These are phyloP conservation scores for Stevia rebaudiana DNA, from an alignment of 140 eudicot genomes.

Conservation along the genomic window DNA sequence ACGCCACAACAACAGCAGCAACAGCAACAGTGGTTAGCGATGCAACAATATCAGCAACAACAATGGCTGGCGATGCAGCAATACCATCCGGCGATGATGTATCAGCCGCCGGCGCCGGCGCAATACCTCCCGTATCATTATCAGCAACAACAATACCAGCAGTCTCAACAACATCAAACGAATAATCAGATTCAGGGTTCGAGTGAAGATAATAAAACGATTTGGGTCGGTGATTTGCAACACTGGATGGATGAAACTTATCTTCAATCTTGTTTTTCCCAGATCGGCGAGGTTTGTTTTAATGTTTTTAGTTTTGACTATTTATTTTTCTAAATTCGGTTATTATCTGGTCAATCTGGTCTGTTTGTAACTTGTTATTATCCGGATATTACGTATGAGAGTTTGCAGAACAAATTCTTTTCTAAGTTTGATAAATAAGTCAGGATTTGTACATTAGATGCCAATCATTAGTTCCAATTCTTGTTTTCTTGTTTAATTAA, in stretches of 20 bases:
- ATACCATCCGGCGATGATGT: conserved; percentile 60
- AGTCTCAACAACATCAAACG: not conserved
- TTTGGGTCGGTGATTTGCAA: conserved; percentile 83
- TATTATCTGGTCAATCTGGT: not conserved
- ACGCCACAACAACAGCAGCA: conserved; percentile 39
- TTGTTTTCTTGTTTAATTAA: not conserved
- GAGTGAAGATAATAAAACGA: conserved; percentile 55
- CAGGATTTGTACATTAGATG: not conserved
- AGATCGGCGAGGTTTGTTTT: conserved; percentile 53
- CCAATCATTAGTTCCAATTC: not conserved
- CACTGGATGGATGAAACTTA: conserved; percentile 83
- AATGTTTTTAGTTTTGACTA: not conserved
- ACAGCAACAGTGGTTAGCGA: conserved; percentile 31
- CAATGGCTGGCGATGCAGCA: conserved; percentile 74
- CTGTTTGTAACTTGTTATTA: not conserved
- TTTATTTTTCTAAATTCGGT: not conserved
- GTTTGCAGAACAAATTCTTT: not conserved
- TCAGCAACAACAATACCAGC: conserved; percentile 23
- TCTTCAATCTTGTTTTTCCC: conserved; percentile 49
- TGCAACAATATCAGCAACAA: conserved; percentile 52
- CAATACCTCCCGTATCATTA: conserved; percentile 29
- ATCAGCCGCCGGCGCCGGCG: conserved; percentile 40
- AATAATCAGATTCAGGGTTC: conserved; percentile 41
- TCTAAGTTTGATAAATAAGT: not conserved
- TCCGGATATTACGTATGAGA: not conserved